Percentiles rank a stretch among this genome's conserved stretches.
phyloP scores from a whole-genome alignment of 2,329 filamentous ascomycete genomes.

The Fusarium sp. region DNA sequence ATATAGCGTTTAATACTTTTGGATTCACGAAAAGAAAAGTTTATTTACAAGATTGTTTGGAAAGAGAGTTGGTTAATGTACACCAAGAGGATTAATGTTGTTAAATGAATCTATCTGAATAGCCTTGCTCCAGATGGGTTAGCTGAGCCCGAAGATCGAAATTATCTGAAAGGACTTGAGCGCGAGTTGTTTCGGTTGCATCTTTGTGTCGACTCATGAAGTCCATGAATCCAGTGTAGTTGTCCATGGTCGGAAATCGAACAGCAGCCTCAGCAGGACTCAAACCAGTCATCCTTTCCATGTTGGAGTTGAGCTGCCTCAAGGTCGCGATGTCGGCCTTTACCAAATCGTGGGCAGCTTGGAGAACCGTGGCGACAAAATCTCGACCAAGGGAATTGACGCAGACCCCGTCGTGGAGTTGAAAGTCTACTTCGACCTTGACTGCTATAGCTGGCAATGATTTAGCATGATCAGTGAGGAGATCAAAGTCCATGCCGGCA shows the following conservation, averaged over 20 bases:
- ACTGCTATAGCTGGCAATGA: neutral
- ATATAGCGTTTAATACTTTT: slow-evolving; percentile 22
- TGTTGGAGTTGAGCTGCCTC: too few species aligned
- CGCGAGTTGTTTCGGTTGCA: too few species aligned
- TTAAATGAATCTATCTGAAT: neutral
- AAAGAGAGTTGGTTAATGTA: neutral
- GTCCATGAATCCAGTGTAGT: too few species aligned
- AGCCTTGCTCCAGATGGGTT: too few species aligned
- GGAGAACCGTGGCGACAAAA: neutral
- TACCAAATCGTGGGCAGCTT: neutral
- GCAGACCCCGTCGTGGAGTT: neutral
- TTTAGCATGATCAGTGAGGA: neutral
- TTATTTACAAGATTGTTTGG: slow-evolving; percentile 18
- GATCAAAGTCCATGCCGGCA: neutral
- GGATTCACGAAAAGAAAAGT: neutral
- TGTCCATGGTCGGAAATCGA: too few species aligned
- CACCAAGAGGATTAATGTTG: neutral
- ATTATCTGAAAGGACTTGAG: too few species aligned
- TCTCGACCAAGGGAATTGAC: neutral
- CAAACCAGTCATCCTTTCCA: too few species aligned
- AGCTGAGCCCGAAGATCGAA: too few species aligned
- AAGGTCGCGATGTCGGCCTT: neutral
- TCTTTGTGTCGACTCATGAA: too few species aligned
- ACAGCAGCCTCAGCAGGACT: too few species aligned
- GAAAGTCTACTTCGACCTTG: neutral